Evolutionary conservation across 2,329 filamentous ascomycete species (phyloP).

Genomic region (Ascocoryne sarcoides): DNA sequence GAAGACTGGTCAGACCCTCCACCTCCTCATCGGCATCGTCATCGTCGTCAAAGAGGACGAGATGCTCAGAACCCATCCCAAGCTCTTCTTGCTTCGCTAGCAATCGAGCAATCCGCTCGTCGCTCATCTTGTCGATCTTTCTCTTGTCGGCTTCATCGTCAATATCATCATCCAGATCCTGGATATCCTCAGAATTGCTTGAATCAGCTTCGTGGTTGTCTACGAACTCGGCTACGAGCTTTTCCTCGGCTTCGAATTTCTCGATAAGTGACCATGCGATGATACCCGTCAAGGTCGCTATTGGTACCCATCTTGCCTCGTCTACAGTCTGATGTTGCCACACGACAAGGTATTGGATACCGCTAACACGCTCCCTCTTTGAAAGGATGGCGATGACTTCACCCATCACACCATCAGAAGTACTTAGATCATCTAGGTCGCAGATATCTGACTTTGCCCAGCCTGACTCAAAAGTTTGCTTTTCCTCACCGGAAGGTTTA

Average conservation of each 20-base stretch:
- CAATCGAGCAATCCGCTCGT: constrained; percentile 54
- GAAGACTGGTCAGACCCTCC: constrained; percentile 5
- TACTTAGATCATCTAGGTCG: constrained; percentile 41
- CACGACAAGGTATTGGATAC: constrained; percentile 43
- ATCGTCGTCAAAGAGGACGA: constrained; percentile 45
- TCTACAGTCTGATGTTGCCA: constrained; percentile 35
- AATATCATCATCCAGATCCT: constrained; percentile 31
- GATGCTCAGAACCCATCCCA: constrained; percentile 49
- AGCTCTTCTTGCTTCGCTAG: constrained; percentile 55
- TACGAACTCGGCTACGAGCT: constrained; percentile 22
- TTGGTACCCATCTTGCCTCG: constrained; percentile 41
- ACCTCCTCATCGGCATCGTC: constrained; percentile 29
- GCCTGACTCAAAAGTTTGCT: constrained; percentile 12
- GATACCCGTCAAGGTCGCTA: constrained; percentile 26
- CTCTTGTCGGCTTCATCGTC: constrained; percentile 28
- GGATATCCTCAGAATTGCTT: constrained; percentile 8
- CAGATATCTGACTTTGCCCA: constrained; percentile 38
- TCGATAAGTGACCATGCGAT: constrained; percentile 26
- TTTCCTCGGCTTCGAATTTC: constrained; percentile 29
- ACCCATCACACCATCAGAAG: constrained; percentile 37
- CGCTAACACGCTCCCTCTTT: constrained; percentile 35
- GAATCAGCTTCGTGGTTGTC: constrained; percentile 1
- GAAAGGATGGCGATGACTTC: constrained; percentile 35
- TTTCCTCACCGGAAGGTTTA: constrained; percentile 4
- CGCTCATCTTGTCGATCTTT: constrained; percentile 40